phyloP scores from a whole-genome alignment of 1,139 yeast species.

The Kodamaea ohmeri region DNA sequence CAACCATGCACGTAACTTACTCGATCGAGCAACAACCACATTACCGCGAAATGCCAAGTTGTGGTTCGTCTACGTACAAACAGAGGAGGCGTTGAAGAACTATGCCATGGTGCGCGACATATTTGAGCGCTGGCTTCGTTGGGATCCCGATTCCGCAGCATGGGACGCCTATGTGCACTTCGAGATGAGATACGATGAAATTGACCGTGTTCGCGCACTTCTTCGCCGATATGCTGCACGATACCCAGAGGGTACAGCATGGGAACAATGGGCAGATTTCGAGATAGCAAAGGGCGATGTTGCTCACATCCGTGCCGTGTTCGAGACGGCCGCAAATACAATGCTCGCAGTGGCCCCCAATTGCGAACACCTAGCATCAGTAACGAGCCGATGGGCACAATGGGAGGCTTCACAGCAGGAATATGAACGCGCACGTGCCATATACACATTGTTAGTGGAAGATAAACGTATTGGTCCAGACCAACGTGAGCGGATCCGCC shows the following conservation, averaged over 20 bases:
- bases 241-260: constrained; percentile 53
- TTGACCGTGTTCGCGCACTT: constrained; percentile 54
- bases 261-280: constrained; percentile 52
- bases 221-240: constrained; percentile 55
- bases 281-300: constrained; percentile 26
- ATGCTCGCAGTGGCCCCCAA: constrained; percentile 17
- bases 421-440: constrained; percentile 60
- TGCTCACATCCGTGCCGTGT: constrained; percentile 57
- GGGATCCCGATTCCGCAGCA: constrained; percentile 64
- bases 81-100: constrained; percentile 78
- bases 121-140: constrained; percentile 77
- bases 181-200: constrained; percentile 66
- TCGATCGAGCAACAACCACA: constrained; percentile 72
- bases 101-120: constrained; percentile 59
- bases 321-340: constrained; percentile 63
- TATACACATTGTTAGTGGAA: constrained; percentile 52
- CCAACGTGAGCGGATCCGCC: constrained; percentile 40
- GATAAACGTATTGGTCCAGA: constrained; percentile 37
- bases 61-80: constrained; percentile 79
- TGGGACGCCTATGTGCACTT: constrained; percentile 77
- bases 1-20: constrained; percentile 83
- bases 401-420: constrained; percentile 72
- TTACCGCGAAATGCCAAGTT: constrained; percentile 80
- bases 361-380: constrained; percentile 23
- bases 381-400: constrained; percentile 53